A percentile compares a stretch with the other conserved stretches of the same genome.
Evolutionary conservation across 2,329 filamentous ascomycete species (phyloP).

Genomic region (Calonectria fujianensis): DNA sequence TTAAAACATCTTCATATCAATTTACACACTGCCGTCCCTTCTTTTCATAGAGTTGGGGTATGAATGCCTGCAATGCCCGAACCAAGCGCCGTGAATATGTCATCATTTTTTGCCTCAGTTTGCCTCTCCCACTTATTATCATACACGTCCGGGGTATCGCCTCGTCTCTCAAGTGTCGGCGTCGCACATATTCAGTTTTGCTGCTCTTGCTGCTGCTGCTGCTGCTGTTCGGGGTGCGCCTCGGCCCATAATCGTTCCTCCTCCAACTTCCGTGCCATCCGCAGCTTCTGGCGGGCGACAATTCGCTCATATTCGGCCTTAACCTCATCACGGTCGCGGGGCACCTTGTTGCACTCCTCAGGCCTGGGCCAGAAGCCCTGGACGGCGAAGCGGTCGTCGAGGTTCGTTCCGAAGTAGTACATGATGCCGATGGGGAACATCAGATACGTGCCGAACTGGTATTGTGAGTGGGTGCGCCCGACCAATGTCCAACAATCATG

Average conservation of each 20-base stretch:
- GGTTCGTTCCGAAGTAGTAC: constrained; percentile 99
- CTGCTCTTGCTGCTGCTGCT: constrained; percentile 40
- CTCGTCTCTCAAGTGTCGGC: constrained; percentile 22
- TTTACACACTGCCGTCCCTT: constrained; percentile 46
- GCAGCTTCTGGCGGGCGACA: constrained; percentile 79
- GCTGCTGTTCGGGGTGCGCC: constrained; percentile 52
- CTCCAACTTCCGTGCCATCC: constrained; percentile 75
- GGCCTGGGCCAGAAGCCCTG: constrained; percentile 95
- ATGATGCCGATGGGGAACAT: constrained; percentile 99
- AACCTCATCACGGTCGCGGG: constrained; percentile 88
- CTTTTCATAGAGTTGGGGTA: constrained; percentile 43
- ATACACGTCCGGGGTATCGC: constrained; percentile 46
- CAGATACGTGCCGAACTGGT: constrained; percentile 97
- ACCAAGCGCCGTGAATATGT: constrained; percentile 54
- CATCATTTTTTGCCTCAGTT: constrained; percentile 39
- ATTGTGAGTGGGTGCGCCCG: constrained; percentile 26
- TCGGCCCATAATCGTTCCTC: constrained; percentile 58
- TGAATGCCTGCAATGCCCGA: constrained; percentile 45
- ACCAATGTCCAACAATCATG: neutral
- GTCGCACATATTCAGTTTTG: constrained; percentile 31
- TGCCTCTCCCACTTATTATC: constrained; percentile 40
- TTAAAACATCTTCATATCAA: constrained; percentile 45
- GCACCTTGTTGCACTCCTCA: constrained; percentile 84
- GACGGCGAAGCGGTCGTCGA: constrained; percentile 92
- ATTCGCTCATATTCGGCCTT: constrained; percentile 85